Base-by-base conservation (phyloP, 208 protist genomes). In the Polymyxa betae region DNA sequence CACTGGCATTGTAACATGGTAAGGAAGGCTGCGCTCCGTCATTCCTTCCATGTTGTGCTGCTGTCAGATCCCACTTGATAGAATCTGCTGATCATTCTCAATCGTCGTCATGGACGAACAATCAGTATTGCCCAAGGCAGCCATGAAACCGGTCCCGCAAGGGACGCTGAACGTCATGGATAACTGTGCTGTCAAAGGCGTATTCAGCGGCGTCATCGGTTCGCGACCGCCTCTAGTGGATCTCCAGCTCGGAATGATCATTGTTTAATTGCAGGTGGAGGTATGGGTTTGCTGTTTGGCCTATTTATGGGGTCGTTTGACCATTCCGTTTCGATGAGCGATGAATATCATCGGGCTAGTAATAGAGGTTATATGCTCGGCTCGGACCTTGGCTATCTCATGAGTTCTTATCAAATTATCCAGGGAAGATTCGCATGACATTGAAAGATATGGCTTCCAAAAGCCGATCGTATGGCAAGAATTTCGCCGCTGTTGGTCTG, bases 161-260 rank as follows among this genome's bases (percentile, higher is more conserved):
- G 72, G 16, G 16, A 82, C 72, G n/a, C 16, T 82, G n/a, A 82
- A 82, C 35, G 16, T n/a, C 35, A 82, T 82, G 72, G 72, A 82
- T 35, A 82, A 82, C 72, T 82, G 72, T 82, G 72, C 72, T n/a
- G n/a, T 82, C n/a, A 82, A 82, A 43, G 72, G 72, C 16, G n/a
- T 82, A 5, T 82, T 82, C n/a, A 82, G 72, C 35, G 72, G 72
- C 72, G 35, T 82, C n/a, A n/a, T 43, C 5, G 72, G 72, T 82
- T 43, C 16, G 72, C 35, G 72, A 45, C 72, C 35, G 72, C 5
- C 49, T 5, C 49, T 29, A 29, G 49, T 60, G 49, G 5, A 60
- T 29, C 49, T 5, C 5, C 24, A 24, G 12, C 24, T 60, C 49
- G 12, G 24, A 5, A 5, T 60, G 49, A 60, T 29, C 5, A 5